Base-by-base conservation (phyloP, 2,329 filamentous ascomycete species). In the Bretziella fagacearum region DNA sequence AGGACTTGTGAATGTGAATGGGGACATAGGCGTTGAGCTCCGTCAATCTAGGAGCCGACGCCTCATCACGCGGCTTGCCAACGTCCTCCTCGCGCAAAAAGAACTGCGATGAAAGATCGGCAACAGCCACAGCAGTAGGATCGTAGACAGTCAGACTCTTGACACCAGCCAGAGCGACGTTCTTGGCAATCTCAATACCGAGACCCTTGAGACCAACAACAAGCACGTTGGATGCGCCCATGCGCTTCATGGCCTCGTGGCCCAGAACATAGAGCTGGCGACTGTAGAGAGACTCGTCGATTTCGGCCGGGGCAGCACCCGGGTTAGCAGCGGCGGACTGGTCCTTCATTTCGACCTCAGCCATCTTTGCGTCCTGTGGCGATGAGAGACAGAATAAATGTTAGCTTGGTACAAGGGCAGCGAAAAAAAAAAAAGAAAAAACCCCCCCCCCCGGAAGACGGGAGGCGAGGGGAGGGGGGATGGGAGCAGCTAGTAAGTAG, bases 121-220 rank as follows among this genome's bases (percentile, higher is more conserved):
- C 73, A 55, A 95, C 81, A 55, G 79, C 72, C 46, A 84, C 81
- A 35, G 84, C 84, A 41, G 79, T 77, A 40, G 91, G 89, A 60
- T 98, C 91, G 68, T 86, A 84, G 47, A 98, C 74, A 1, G 89
- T 91, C 55, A 98, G 68, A 59, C 87, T 95, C 73, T 98, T 98
- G 65, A 98, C 91, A 62, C 91, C 91, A 56, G 91, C 91, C 56
- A 98, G 79, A 51, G 91, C 91, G 58, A 98, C 85, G 59, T 98
- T 98, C 74, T 98, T 98, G 59, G 91, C 89, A 57, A 98, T 91
- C 66, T 98, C 91, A 48, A 95, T 89, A 68, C 91, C 91, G 33
- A 98, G 74, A 44, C 91, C 91, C 63, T 91, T 89, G 55, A 96
- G 69, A 53, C 91, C 91, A 52, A 89, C 82, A 48, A 98, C 73